These are phyloP conservation scores for Stachybotrys elegans DNA, from an alignment of 2,329 filamentous ascomycete genomes.

Conservation along the genomic window DNA sequence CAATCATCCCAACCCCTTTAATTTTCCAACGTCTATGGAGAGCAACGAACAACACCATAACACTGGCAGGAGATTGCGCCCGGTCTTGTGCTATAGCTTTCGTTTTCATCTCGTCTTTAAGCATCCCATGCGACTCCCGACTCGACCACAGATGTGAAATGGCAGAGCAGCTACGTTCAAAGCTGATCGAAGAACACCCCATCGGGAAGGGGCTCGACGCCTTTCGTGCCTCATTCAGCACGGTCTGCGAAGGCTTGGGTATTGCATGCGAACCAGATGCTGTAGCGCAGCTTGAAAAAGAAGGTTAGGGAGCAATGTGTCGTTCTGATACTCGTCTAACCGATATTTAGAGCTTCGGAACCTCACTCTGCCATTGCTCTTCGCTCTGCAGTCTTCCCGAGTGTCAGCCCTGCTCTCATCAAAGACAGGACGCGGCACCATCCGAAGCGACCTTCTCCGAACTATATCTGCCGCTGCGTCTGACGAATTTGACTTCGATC, in stretches of 20 bases:
- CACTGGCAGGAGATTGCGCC: not conserved
- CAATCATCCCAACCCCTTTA: not conserved
- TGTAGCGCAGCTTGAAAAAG: constrained; percentile 15
- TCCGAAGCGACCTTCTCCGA: constrained; percentile 8
- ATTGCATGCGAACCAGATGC: constrained; percentile 13
- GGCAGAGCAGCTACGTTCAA: constrained; percentile 3
- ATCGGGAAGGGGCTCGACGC: constrained; percentile 21
- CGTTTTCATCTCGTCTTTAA: not conserved
- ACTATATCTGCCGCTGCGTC: constrained; percentile 5
- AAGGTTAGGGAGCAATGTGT: constrained; percentile 10
- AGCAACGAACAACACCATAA: not conserved
- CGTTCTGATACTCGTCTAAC: not conserved
- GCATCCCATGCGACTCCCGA: not conserved
- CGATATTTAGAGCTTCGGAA: not conserved
- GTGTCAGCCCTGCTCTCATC: constrained; percentile 5
- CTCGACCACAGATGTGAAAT: not conserved
- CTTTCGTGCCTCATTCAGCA: constrained; percentile 18
- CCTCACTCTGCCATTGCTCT: not conserved
- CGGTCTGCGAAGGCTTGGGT: constrained; percentile 13
- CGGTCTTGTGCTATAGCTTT: not conserved
- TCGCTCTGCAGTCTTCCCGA: not conserved
- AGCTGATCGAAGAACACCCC: constrained; percentile 20
- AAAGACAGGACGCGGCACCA: constrained; percentile 1
- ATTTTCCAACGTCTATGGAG: not conserved
- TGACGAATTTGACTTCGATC: constrained; percentile 15